Percentiles rank a stretch among this genome's conserved stretches.
Evolutionary conservation across 148 eudicot genomes (phyloP).

Genomic region (Linanthus parryae): DNA sequence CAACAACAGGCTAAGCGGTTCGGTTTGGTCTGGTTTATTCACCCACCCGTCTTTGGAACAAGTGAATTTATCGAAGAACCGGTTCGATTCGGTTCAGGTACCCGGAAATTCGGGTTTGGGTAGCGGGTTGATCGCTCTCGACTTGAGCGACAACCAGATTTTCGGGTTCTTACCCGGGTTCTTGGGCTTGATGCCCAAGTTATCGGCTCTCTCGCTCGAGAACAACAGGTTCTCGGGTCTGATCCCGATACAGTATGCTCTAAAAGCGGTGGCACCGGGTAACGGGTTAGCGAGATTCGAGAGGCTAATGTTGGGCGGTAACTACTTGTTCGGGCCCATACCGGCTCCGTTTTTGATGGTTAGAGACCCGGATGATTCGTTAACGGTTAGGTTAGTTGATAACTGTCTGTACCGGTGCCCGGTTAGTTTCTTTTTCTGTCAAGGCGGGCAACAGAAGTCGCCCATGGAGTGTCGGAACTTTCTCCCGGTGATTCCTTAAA

Average conservation of each 20-base stretch:
- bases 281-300: slow-evolving; percentile 39
- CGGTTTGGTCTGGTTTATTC: slow-evolving; percentile 54
- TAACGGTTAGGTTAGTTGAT: slow-evolving; percentile 43
- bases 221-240: slow-evolving; percentile 57
- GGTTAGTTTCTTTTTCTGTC: slow-evolving; percentile 46
- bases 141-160: slow-evolving; percentile 53
- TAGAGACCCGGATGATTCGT: slow-evolving; percentile 47
- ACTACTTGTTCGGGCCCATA: slow-evolving; percentile 67
- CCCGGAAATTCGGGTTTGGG: slow-evolving; percentile 20
- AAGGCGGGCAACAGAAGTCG: slow-evolving; percentile 73
- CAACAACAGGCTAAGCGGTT: slow-evolving; percentile 52
- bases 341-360: slow-evolving; percentile 55
- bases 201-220: slow-evolving; percentile 62
- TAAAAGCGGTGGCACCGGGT: slow-evolving; percentile 41
- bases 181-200: slow-evolving; percentile 65
- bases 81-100: slow-evolving; percentile 20
- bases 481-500: slow-evolving; percentile 59
- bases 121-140: slow-evolving; percentile 60
- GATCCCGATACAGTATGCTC: slow-evolving; percentile 63
- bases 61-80: slow-evolving; percentile 41
- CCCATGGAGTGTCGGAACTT: slow-evolving; percentile 46
- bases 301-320: slow-evolving; percentile 82
- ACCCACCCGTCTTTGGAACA: slow-evolving; percentile 63
- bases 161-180: slow-evolving; percentile 62
- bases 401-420: slow-evolving; percentile 87